Percentiles rank a stretch among this genome's conserved stretches.
phyloP scores from a whole-genome alignment of 116 monocot species.

The Dioscorea cayenensis region DNA sequence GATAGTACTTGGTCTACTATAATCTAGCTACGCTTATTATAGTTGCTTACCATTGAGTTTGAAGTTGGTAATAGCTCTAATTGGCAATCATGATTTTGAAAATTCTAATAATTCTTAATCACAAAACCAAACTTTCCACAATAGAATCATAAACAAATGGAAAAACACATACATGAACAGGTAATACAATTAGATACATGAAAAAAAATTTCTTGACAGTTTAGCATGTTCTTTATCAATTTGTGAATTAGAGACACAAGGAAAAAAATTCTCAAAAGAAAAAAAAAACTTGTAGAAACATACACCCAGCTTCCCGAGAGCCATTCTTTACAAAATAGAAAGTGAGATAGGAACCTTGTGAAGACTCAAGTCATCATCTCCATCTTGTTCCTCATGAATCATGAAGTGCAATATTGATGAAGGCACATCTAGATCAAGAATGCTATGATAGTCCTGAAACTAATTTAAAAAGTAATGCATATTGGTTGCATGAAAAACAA shows the following conservation, averaged over 20 bases:
- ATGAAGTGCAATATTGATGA: slow-evolving; percentile 62
- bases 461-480: slow-evolving; percentile 86
- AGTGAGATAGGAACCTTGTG: slow-evolving; percentile 45
- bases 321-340: neutral
- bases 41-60: too few species aligned
- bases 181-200: too few species aligned
- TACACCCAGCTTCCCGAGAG: neutral
- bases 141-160: too few species aligned
- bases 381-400: slow-evolving; percentile 75
- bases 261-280: too few species aligned
- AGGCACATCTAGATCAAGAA: slow-evolving; percentile 82
- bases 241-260: slow-evolving; percentile 20
- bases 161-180: too few species aligned
- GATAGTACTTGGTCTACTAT: too few species aligned
- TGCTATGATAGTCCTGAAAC: slow-evolving; percentile 84
- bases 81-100: too few species aligned
- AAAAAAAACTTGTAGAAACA: neutral
- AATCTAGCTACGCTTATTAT: too few species aligned
- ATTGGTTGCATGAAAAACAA: slow-evolving; percentile 50
- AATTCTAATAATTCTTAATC: too few species aligned
- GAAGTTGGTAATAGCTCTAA: too few species aligned
- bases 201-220: slow-evolving; percentile 57
- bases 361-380: slow-evolving; percentile 71
- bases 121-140: too few species aligned
- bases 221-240: slow-evolving; percentile 84